These are phyloP conservation scores for Calonectria honghensis DNA, from an alignment of 2,329 filamentous ascomycete genomes.

Conservation along the genomic window DNA sequence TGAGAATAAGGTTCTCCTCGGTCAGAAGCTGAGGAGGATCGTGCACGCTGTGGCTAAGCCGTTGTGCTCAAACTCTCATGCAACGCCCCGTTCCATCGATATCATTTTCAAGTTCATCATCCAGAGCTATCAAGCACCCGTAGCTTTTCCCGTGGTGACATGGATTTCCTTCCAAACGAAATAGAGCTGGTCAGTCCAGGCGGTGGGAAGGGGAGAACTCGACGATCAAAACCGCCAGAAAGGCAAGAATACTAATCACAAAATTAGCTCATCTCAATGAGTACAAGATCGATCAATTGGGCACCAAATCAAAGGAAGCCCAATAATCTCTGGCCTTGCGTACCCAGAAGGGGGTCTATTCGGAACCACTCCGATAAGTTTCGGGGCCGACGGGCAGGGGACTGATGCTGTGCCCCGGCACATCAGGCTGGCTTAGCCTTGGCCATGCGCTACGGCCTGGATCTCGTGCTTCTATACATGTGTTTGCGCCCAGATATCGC, in stretches of 20 bases:
- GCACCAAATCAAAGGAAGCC: not conserved
- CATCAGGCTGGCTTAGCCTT: constrained; percentile 30
- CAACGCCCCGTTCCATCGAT: not conserved
- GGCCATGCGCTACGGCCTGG: constrained; percentile 3
- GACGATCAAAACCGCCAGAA: not conserved
- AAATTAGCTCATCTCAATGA: not conserved
- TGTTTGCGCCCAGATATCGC: not conserved
- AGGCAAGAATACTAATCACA: constrained; percentile 8
- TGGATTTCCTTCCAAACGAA: not conserved
- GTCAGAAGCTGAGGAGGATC: constrained; percentile 16
- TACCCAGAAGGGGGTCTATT: not conserved
- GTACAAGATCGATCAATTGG: constrained; percentile 8
- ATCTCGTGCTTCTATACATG: constrained; percentile 16
- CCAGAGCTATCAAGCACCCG: not conserved
- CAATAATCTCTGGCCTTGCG: constrained; percentile 4
- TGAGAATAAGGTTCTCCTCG: constrained; percentile 12
- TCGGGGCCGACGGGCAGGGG: constrained; percentile 29
- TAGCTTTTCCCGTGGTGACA: not conserved
- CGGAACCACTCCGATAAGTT: constrained; percentile 30
- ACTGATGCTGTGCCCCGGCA: constrained; percentile 5
- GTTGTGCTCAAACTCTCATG: constrained; percentile 28
- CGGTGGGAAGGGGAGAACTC: not conserved
- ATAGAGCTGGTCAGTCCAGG: not conserved
- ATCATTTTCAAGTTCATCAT: not conserved
- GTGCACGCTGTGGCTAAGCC: constrained; percentile 18